phyloP scores from a whole-genome alignment of 73 alveolate genomes.

The Paraurostyla sp. region DNA sequence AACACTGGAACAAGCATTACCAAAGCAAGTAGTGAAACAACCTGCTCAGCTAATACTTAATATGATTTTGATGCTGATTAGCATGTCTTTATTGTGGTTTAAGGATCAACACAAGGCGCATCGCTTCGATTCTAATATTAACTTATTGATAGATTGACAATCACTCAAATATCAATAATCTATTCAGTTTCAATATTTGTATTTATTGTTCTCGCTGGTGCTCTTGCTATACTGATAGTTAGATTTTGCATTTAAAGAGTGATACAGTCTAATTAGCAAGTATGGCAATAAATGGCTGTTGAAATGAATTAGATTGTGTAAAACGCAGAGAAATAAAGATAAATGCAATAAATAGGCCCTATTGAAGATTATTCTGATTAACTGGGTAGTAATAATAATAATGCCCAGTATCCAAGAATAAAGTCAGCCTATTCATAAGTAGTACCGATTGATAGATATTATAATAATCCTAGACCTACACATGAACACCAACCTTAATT shows the following conservation, averaged over 20 bases:
- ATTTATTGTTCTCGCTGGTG: constrained; percentile 14
- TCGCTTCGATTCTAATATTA: neutral
- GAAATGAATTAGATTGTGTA: constrained; percentile 13
- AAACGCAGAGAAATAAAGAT: neutral
- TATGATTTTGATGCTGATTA: constrained; percentile 45
- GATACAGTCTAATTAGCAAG: neutral
- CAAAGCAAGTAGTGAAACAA: neutral
- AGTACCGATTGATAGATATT: too few species aligned
- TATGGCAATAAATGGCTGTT: neutral
- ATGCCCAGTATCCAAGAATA: neutral
- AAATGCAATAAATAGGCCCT: neutral
- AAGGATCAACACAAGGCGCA: constrained; percentile 43
- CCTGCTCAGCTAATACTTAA: constrained; percentile 1
- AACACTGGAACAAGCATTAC: neutral
- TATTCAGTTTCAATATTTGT: constrained; percentile 19
- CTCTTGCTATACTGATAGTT: neutral
- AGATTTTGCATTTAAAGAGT: neutral
- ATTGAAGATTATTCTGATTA: neutral
- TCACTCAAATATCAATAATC: neutral
- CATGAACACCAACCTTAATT: neutral
- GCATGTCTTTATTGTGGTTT: neutral
- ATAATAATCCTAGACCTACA: too few species aligned
- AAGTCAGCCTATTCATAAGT: too few species aligned
- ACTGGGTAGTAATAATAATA: too few species aligned
- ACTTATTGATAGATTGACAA: neutral